Percentiles rank a stretch among this genome's conserved stretches.
These are phyloP conservation scores for Tetragonia tetragonoides DNA, from an alignment of 148 eudicot genomes.

Conservation along the genomic window DNA sequence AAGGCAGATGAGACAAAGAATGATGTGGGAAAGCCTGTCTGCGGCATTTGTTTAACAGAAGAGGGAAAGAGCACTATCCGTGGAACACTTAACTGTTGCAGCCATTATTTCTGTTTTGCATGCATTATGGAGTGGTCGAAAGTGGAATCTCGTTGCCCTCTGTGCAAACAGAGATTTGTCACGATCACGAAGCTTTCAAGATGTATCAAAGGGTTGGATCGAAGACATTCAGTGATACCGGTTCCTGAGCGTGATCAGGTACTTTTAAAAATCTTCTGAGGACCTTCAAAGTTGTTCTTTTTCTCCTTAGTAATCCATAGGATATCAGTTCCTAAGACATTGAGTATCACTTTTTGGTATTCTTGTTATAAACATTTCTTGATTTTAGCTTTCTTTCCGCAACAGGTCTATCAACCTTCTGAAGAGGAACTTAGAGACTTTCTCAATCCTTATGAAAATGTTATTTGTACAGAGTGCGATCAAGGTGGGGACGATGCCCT, in stretches of 20 bases:
- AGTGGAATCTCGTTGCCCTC: conserved; percentile 97
- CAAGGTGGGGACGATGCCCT: conserved; percentile 94
- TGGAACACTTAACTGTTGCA: conserved; percentile 85
- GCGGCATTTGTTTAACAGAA: conserved; percentile 93
- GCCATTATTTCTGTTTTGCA: conserved; percentile 84
- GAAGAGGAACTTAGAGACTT: conserved; percentile 87
- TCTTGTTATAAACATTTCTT: conserved; percentile 11
- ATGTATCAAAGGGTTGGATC: conserved; percentile 42
- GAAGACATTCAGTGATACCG: conserved; percentile 44
- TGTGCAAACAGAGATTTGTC: conserved; percentile 87
- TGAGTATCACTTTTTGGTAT: not conserved
- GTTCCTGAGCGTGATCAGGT: conserved; percentile 98
- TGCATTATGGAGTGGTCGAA: conserved; percentile 99
- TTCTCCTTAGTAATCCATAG: not conserved
- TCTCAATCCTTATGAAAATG: conserved; percentile 80
- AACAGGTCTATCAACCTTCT: conserved; percentile 92
- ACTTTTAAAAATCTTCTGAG: conserved; percentile 11
- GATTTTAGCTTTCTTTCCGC: conserved; percentile 15
- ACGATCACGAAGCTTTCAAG: conserved; percentile 65
- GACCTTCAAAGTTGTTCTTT: conserved; percentile 1
- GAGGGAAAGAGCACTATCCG: conserved; percentile 73
- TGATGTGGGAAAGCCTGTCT: conserved; percentile 67
- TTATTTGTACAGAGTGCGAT: conserved; percentile 83
- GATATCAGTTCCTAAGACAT: not conserved
- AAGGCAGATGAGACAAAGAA: conserved; percentile 55